These are phyloP conservation scores for Exophiala bonariae DNA, from an alignment of 2,329 filamentous ascomycete species.

Conservation along the genomic window DNA sequence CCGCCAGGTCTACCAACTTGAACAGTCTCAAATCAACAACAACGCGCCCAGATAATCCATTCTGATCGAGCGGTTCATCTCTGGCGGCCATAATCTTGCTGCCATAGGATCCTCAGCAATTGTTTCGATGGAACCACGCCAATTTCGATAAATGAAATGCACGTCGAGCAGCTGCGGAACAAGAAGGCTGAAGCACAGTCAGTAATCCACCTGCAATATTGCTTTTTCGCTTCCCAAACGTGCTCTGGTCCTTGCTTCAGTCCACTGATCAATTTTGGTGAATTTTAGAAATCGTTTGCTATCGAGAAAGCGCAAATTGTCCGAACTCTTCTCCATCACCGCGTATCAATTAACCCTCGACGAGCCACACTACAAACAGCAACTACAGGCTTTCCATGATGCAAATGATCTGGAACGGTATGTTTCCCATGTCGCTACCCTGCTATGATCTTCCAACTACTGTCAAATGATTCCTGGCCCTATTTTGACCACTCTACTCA, in stretches of 20 bases:
- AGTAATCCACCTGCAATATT: conserved; percentile 34
- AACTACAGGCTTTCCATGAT: conserved; percentile 56
- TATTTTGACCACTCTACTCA: conserved; percentile 13
- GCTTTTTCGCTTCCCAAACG: conserved; percentile 29
- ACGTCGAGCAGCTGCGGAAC: conserved; percentile 46
- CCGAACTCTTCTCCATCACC: conserved; percentile 82
- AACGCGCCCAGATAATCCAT: conserved; percentile 44
- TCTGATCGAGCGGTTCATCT: conserved; percentile 46
- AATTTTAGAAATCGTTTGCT: conserved; percentile 58
- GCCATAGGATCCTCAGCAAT: conserved; percentile 43
- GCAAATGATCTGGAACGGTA: conserved; percentile 60
- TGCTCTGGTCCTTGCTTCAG: conserved; percentile 27
- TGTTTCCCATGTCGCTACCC: conserved; percentile 32
- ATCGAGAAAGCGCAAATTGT: conserved; percentile 88
- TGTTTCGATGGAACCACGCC: conserved; percentile 52
- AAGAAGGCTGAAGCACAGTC: conserved; percentile 55
- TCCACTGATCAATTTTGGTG: conserved; percentile 36
- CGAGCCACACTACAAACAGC: conserved; percentile 53
- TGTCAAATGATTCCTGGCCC: conserved; percentile 6
- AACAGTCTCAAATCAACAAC: conserved; percentile 35
- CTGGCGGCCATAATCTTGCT: conserved; percentile 40
- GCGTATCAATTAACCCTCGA: conserved; percentile 55
- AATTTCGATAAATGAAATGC: conserved; percentile 22
- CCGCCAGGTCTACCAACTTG: conserved; percentile 16
- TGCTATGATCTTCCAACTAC: conserved; percentile 9